A percentile compares a stretch with the other conserved stretches of the same genome.
Conservation (phyloP, 139 green algal species). For the Pleodorina starrii region DNA sequence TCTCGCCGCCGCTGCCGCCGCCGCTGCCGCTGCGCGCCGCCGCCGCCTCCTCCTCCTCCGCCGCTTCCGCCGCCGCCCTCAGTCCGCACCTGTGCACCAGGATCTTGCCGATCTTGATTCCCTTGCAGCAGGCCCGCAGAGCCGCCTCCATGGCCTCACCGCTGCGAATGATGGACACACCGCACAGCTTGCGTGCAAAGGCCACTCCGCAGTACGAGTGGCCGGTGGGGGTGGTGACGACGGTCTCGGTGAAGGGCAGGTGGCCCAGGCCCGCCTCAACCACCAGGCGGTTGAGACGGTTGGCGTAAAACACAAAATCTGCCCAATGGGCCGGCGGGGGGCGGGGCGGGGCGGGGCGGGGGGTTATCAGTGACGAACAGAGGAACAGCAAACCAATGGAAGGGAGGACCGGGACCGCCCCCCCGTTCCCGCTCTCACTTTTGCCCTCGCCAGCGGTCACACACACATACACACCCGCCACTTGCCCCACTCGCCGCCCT, state of each 20-base stretch:
- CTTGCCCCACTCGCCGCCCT: not conserved
- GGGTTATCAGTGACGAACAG: too few relatives aligned
- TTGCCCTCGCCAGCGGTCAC: not conserved
- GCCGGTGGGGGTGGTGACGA: slow-evolving; percentile 86
- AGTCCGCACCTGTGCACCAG: slow-evolving; percentile 78
- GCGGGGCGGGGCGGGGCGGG: not conserved
- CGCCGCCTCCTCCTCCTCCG: too few relatives aligned
- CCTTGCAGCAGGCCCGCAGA: slow-evolving; percentile 95
- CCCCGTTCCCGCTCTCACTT: too few relatives aligned
- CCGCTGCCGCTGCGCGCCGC: not conserved
- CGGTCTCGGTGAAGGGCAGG: slow-evolving; percentile 91
- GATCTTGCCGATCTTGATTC: slow-evolving; percentile 98
- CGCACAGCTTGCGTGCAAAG: slow-evolving; percentile 94
- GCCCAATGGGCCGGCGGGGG: not conserved
- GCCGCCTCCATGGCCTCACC: slow-evolving; percentile 96
- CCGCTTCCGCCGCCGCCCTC: not conserved
- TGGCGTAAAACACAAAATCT: slow-evolving; percentile 98
- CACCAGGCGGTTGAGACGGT: slow-evolving; percentile 84
- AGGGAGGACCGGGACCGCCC: too few relatives aligned
- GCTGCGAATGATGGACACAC: slow-evolving; percentile 93
- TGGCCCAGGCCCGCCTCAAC: slow-evolving; percentile 91
- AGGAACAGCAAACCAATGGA: too few relatives aligned
- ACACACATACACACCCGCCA: not conserved
- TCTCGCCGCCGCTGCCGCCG: not conserved
- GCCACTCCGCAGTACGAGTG: slow-evolving; percentile 87